Evolutionary conservation across 2,329 filamentous ascomycete genomes (phyloP).

Genomic region (Ascosphaera apis): DNA sequence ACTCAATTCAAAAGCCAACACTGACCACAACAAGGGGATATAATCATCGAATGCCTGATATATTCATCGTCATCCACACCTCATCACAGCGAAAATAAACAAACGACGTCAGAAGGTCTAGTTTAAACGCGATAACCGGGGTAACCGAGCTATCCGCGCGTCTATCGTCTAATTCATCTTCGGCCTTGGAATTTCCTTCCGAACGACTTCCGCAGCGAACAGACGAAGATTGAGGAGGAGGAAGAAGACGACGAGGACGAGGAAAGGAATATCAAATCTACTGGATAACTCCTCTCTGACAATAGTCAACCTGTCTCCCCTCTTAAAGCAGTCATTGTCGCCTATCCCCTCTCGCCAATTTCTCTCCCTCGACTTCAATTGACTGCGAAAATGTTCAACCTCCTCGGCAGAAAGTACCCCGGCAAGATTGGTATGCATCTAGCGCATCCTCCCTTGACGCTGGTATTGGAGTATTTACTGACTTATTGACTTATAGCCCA

Average conservation of each 20-base stretch:
- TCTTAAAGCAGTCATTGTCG: constrained; percentile 5
- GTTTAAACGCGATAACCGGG: neutral
- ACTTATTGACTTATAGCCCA: constrained; percentile 36
- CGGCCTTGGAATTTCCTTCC: neutral
- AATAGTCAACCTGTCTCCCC: no score
- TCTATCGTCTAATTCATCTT: neutral
- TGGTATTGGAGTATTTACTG: constrained; percentile 9
- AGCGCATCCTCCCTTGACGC: constrained; percentile 6
- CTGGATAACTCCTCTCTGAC: neutral
- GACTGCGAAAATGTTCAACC: constrained; percentile 31
- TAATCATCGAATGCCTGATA: neutral
- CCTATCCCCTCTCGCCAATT: no score
- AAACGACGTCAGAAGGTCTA: no score
- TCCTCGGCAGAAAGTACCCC: constrained; percentile 69
- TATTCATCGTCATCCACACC: neutral
- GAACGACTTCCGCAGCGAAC: neutral
- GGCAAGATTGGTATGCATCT: constrained; percentile 46
- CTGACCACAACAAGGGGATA: no score
- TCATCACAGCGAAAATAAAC: neutral
- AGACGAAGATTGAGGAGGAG: neutral
- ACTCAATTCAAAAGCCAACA: no score
- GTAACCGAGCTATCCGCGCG: neutral
- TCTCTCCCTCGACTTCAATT: no score
- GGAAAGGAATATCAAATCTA: neutral
- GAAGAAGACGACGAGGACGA: neutral